Conservation (phyloP, 179 eudicot species). For the Vitellaria paradoxa region DNA sequence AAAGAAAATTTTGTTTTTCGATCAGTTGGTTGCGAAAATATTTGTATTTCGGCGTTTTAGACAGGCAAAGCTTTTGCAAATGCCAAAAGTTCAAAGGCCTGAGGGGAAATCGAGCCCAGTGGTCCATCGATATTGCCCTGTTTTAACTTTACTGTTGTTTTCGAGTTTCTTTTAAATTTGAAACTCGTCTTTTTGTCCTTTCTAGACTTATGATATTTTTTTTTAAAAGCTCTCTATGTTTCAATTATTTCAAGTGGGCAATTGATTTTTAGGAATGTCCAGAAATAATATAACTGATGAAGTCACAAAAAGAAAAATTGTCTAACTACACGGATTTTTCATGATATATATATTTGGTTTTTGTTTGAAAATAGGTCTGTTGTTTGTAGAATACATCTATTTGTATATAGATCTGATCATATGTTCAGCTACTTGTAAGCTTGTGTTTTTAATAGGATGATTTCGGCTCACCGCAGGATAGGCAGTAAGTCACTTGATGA, state of each 20-base stretch:
- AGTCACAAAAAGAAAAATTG: not conserved
- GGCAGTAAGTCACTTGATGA: constrained; percentile 7
- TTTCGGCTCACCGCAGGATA: not conserved
- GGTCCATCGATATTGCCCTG: constrained; percentile 4
- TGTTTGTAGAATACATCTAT: not conserved
- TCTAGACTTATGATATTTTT: no score
- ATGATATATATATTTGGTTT: not conserved
- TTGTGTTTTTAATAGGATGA: not conserved
- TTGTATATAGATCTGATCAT: not conserved
- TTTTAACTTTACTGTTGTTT: not conserved
- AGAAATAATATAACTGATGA: no score
- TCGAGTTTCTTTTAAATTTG: no score
- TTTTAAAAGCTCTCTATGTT: no score
- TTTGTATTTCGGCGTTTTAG: not conserved
- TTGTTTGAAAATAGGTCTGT: not conserved
- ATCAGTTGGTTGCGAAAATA: not conserved
- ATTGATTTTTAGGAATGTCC: no score
- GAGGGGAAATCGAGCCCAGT: not conserved
- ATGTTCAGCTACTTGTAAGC: not conserved
- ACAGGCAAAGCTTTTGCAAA: not conserved
- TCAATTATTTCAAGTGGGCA: no score
- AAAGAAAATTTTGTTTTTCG: not conserved
- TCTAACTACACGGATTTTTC: not conserved
- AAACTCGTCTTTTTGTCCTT: not conserved
- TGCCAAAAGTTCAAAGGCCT: constrained; percentile 1